phyloP scores from a whole-genome alignment of 2,329 filamentous ascomycete species.

The Epichloe baconii region DNA sequence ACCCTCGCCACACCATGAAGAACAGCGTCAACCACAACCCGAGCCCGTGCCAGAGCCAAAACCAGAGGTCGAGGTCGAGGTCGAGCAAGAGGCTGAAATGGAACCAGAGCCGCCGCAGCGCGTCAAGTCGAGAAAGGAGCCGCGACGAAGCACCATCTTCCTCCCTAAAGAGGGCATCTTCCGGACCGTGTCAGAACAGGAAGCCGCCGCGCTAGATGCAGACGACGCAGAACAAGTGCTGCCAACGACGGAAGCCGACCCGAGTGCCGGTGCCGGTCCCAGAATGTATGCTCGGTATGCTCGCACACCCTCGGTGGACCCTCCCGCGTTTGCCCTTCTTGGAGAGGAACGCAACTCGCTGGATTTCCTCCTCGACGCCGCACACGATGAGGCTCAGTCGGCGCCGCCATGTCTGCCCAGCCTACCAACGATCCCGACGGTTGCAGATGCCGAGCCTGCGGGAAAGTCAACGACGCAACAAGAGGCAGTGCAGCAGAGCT shows the following conservation, averaged over 20 bases:
- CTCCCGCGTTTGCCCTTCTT: constrained; percentile 43
- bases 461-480: not conserved
- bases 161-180: constrained; percentile 51
- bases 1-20: not conserved
- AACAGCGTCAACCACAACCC: not conserved
- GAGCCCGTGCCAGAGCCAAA: not conserved
- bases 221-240: constrained; percentile 8
- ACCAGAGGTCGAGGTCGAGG: constrained; percentile 7
- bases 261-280: constrained; percentile 18
- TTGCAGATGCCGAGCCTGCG: constrained; percentile 9
- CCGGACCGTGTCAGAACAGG: constrained; percentile 43
- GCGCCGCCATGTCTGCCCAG: constrained; percentile 25
- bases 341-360: constrained; percentile 43
- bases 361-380: constrained; percentile 47
- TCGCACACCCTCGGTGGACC: constrained; percentile 49
- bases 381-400: constrained; percentile 26
- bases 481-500: constrained; percentile 3
- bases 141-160: constrained; percentile 41
- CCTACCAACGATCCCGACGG: constrained; percentile 22
- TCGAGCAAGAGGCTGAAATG: constrained; percentile 13
- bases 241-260: constrained; percentile 16
- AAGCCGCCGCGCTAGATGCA: constrained; percentile 29
- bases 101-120: constrained; percentile 7
- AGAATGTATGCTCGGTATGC: constrained; percentile 41
- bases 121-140: constrained; percentile 24